These are phyloP conservation scores for Oidium heveae DNA, from an alignment of 2,329 filamentous ascomycete genomes.

Conservation along the genomic window DNA sequence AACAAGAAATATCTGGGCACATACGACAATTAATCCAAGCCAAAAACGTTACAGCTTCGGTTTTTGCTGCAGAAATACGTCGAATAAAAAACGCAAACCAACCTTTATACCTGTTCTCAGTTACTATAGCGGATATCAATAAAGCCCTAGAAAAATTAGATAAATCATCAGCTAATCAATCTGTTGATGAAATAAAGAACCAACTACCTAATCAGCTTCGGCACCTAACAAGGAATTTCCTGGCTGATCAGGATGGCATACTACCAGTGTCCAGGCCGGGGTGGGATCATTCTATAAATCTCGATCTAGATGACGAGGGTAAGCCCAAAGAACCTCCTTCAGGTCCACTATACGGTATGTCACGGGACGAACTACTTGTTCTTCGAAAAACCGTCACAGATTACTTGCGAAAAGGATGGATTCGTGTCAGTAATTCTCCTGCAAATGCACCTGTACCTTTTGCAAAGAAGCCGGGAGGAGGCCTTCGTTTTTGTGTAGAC, in stretches of 20 bases:
- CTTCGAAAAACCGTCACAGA: too few species aligned
- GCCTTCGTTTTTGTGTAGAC: too few species aligned
- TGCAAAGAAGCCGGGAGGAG: too few species aligned
- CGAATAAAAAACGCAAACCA: neutral
- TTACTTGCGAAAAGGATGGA: too few species aligned
- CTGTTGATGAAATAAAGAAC: neutral
- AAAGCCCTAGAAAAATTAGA: slow-evolving; percentile 1
- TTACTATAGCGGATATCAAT: neutral
- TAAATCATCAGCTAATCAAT: neutral
- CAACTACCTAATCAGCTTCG: neutral
- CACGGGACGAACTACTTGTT: too few species aligned
- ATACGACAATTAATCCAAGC: neutral
- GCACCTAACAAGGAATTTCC: slow-evolving; percentile 1
- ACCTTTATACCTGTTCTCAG: neutral
- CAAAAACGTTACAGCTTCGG: neutral
- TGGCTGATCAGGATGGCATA: neutral
- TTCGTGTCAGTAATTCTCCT: too few species aligned
- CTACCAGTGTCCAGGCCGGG: neutral
- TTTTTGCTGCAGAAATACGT: neutral
- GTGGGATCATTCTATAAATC: neutral
- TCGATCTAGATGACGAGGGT: slow-evolving; percentile 3
- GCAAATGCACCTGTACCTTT: too few species aligned
- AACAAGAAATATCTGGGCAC: neutral
- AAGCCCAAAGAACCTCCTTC: neutral
- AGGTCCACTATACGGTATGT: too few species aligned